Conservation (phyloP, 805 yeast species). For the Candida loeiensis region DNA sequence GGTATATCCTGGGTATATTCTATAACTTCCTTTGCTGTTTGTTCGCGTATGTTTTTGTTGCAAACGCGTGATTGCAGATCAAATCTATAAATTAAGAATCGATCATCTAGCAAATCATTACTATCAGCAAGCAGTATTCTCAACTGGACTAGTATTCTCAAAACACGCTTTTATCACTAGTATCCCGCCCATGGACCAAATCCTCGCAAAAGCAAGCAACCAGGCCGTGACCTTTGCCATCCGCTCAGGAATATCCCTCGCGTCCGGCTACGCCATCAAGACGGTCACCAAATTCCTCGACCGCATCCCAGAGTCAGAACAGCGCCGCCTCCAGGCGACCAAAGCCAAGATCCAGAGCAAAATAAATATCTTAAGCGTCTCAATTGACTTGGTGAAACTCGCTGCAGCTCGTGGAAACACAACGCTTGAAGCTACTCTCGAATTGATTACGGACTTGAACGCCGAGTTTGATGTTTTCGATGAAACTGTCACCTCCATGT, state of each 20-base stretch:
- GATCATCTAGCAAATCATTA: background rate
- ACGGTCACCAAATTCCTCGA: slow-evolving; percentile 57
- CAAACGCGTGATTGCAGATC: background rate
- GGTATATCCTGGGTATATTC: background rate
- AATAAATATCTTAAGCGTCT: slow-evolving; percentile 57
- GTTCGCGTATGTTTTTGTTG: background rate
- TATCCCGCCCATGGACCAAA: slow-evolving; percentile 34
- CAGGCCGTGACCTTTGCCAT: slow-evolving; percentile 81
- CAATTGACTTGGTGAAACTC: slow-evolving; percentile 64
- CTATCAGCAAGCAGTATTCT: background rate
- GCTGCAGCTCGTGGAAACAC: slow-evolving; percentile 63
- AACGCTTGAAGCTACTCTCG: slow-evolving; percentile 50
- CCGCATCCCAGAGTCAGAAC: slow-evolving; percentile 52
- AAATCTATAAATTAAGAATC: background rate
- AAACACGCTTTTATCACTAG: background rate
- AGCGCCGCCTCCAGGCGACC: slow-evolving; percentile 38
- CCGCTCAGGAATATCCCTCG: slow-evolving; percentile 69
- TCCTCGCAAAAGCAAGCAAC: slow-evolving; percentile 57
- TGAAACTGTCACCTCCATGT: slow-evolving; percentile 39
- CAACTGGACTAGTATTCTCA: no score
- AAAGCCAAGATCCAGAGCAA: slow-evolving; percentile 50
- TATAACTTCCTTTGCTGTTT: background rate
- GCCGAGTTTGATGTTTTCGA: slow-evolving; percentile 58
- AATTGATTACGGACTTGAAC: slow-evolving; percentile 52
- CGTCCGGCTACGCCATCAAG: slow-evolving; percentile 68